Percentiles rank a stretch among this genome's conserved stretches.
Evolutionary conservation across 192 early-diverging fungal genomes (phyloP).

Genomic region (Coemansia guatemalensis): DNA sequence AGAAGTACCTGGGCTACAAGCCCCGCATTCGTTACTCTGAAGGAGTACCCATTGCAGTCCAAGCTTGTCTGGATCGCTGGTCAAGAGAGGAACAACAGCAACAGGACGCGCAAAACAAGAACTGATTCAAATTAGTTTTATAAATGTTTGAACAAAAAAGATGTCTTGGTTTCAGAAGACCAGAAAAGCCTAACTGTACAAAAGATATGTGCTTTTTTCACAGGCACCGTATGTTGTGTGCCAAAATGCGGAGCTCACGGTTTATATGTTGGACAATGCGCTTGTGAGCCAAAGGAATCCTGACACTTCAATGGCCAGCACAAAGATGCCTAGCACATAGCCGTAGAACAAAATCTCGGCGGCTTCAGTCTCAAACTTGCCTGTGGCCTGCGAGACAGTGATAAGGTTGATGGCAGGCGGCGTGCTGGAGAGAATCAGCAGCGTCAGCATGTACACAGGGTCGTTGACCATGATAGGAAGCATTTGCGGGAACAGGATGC

Average conservation of each 20-base stretch:
- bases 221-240: too few species aligned
- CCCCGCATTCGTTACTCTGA: slow-evolving; percentile 59
- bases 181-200: too few species aligned
- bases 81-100: slow-evolving; percentile 27
- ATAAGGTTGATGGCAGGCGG: slow-evolving; percentile 73
- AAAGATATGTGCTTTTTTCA: neutral
- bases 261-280: slow-evolving; percentile 20
- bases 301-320: slow-evolving; percentile 43
- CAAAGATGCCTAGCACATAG: slow-evolving; percentile 57
- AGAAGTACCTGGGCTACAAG: slow-evolving; percentile 64
- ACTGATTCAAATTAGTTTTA: neutral
- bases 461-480: slow-evolving; percentile 57
- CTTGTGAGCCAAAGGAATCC: slow-evolving; percentile 54
- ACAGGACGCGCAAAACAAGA: slow-evolving; percentile 1
- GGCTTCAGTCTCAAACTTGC: slow-evolving; percentile 68
- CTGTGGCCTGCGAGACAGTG: slow-evolving; percentile 68
- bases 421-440: slow-evolving; percentile 62
- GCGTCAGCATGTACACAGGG: slow-evolving; percentile 63
- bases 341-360: slow-evolving; percentile 67
- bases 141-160: slow-evolving; percentile 4
- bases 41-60: slow-evolving; percentile 53
- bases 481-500: slow-evolving; percentile 35
- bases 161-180: slow-evolving; percentile 3
- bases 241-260: neutral
- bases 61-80: slow-evolving; percentile 50